Evolutionary conservation across 768 basidiomycete species (phyloP), one percentile per base, ranked within the genome.

Genomic region (Collybiopsis luxurians): DNA sequence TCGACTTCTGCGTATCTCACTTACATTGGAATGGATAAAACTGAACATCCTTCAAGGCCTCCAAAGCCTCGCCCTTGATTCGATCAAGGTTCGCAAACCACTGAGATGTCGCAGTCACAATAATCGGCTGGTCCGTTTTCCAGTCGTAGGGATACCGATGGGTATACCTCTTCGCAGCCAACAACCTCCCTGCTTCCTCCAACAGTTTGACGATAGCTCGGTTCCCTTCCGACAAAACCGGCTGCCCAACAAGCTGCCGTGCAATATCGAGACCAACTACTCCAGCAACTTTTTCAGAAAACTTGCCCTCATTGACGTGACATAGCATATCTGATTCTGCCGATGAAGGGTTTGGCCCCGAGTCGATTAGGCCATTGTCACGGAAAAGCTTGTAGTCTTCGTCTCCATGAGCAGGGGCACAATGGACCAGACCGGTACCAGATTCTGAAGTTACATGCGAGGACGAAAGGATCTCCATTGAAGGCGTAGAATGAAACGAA

Each of bases 131-230:
- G 61, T 94, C 85, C 4, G 96, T 96, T 71, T 92, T 90, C 95
- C 95, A 98, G 64, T 99, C 96, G 67, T 95, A 95, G 0, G 96
- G 95, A 66, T 97, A 99, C 48, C 86, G 83, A 71, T 98, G 96
- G 63, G 83, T 86, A 63, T 92, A 81, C 61, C 78, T 78, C 67
- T 90, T 79, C 51, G 89, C 73, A 62, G 83, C 86, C 40, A 92
- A 66, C 15, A 98, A 73, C 4, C 74, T 82, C 1, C 73, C 75
- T n/a, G 73, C 65, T 19, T 79, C 69, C 62, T 80, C 77, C 48
- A 98, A 69, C 9, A 95, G 64, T 36, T 77, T 71, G 7, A 94
- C 79, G 43, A 96, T 75, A 17, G 78, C 79, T 58, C 79, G 82
- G 4, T 82, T 83, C 0, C 95, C 96, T 7, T 77, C 82, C n/a